Conservation (phyloP, 2,329 filamentous ascomycete genomes). For the Fusarium hostae region DNA sequence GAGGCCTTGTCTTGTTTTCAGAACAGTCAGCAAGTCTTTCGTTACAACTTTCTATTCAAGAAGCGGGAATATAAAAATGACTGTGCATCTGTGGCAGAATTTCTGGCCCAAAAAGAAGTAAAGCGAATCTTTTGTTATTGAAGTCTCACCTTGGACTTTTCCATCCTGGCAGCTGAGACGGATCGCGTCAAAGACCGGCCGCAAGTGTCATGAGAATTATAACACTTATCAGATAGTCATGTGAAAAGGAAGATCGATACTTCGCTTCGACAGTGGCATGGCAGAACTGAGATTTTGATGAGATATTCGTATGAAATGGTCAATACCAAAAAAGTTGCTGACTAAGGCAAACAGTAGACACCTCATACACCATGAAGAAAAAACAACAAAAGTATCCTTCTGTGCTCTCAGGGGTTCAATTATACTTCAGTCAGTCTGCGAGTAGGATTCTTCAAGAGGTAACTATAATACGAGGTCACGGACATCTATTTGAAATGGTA, state of each 20-base stretch:
- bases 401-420: neutral
- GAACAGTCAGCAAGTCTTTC: neutral
- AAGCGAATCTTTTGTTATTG: neutral
- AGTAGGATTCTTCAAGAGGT: neutral
- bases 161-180: constrained; percentile 25
- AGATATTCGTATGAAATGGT: constrained; percentile 26
- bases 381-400: neutral
- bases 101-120: neutral
- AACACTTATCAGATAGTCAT: neutral
- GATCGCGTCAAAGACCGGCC: neutral
- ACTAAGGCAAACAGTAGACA: constrained; percentile 30
- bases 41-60: neutral
- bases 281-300: constrained; percentile 1
- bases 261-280: neutral
- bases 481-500: neutral
- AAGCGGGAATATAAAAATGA: too few species aligned
- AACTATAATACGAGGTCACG: neutral
- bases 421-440: neutral
- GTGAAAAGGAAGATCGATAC: neutral
- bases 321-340: constrained; percentile 34
- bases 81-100: neutral
- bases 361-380: neutral
- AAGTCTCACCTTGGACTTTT: constrained; percentile 43
- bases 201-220: neutral
- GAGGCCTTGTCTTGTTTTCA: constrained; percentile 54